phyloP scores from a whole-genome alignment of 495 filamentous ascomycete species.

The Tuber aestivum region DNA sequence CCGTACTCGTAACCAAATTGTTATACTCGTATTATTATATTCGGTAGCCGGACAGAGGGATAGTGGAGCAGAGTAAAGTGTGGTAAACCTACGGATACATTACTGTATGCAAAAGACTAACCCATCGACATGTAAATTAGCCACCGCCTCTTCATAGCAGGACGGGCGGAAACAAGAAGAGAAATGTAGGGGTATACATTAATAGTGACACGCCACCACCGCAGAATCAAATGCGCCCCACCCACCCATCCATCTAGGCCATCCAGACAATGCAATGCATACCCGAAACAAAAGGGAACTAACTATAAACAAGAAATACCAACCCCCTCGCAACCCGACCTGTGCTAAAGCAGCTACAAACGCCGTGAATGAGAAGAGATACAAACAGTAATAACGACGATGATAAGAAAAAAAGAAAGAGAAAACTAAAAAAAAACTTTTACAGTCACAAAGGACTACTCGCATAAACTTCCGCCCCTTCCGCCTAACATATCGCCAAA shows the following conservation, averaged over 20 bases:
- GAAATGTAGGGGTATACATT: background rate
- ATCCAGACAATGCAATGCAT: background rate
- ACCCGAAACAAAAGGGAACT: background rate
- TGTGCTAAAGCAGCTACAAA: background rate
- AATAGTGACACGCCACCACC: background rate
- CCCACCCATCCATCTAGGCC: background rate
- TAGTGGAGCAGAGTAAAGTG: background rate
- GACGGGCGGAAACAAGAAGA: background rate
- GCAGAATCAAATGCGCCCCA: background rate
- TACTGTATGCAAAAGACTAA: background rate
- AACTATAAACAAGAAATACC: background rate
- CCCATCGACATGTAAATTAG: background rate
- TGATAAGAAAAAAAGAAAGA: background rate
- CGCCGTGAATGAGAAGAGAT: background rate
- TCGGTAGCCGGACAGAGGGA: background rate
- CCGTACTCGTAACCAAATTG: background rate
- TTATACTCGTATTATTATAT: background rate
- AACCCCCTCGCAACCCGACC: background rate
- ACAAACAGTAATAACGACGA: background rate
- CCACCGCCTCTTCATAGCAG: background rate
- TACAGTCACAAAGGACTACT: slow-evolving; percentile 1
- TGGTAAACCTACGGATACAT: background rate
- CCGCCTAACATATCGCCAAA: slow-evolving; percentile 9
- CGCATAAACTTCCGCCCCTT: background rate
- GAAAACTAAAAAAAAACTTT: background rate